Conservation (phyloP, 169 alveolate genomes). For the Theileria orientalis region DNA sequence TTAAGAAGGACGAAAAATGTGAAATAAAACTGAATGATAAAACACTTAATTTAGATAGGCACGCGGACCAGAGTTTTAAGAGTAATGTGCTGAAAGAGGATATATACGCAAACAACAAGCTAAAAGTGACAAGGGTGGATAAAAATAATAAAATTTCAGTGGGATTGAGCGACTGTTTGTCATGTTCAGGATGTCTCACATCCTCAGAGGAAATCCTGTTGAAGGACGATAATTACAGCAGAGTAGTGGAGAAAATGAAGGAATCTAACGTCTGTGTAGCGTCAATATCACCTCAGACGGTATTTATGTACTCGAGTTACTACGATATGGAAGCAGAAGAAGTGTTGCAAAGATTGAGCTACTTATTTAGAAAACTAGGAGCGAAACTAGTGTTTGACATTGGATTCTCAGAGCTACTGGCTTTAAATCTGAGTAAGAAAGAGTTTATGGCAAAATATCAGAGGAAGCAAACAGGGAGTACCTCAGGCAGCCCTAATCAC, state of each 20-base stretch:
- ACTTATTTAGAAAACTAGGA: slow-evolving; percentile 62
- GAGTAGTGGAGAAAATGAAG: slow-evolving; percentile 66
- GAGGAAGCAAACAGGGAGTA: not conserved
- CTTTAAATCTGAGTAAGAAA: slow-evolving; percentile 39
- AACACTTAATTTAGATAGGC: not conserved
- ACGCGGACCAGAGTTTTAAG: slow-evolving; percentile 2
- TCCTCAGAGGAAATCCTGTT: slow-evolving; percentile 86
- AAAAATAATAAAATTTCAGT: slow-evolving; percentile 70
- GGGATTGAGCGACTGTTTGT: slow-evolving; percentile 87
- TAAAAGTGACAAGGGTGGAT: slow-evolving; percentile 15
- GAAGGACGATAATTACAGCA: slow-evolving; percentile 77
- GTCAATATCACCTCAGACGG: slow-evolving; percentile 83
- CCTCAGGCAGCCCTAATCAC: not conserved
- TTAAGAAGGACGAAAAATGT: slow-evolving; percentile 19
- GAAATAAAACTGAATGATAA: slow-evolving; percentile 40
- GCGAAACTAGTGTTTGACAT: slow-evolving; percentile 65
- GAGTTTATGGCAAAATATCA: slow-evolving; percentile 32
- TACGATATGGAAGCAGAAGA: slow-evolving; percentile 55
- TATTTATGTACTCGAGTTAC: slow-evolving; percentile 74
- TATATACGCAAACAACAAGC: slow-evolving; percentile 3
- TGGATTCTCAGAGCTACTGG: slow-evolving; percentile 60
- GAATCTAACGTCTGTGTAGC: slow-evolving; percentile 68
- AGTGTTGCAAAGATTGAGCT: slow-evolving; percentile 61
- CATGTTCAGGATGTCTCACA: slow-evolving; percentile 94
- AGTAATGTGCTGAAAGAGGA: slow-evolving; percentile 21